These are phyloP conservation scores for Kodamaea kaohsiungensis DNA, from an alignment of 805 yeast species.

Conservation along the genomic window DNA sequence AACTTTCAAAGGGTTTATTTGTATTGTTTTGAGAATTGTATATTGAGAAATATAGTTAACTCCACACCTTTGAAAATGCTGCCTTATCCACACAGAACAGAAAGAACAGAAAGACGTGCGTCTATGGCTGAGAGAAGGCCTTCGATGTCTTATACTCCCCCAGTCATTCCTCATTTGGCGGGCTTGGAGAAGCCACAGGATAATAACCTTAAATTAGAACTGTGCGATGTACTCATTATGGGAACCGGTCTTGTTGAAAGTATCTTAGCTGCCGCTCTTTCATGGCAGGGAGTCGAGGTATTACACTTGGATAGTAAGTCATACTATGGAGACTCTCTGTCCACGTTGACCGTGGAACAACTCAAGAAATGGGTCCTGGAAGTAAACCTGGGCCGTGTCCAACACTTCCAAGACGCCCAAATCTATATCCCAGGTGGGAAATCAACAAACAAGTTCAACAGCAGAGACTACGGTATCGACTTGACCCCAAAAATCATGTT, in stretches of 20 bases:
- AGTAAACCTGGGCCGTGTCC: constrained; percentile 52
- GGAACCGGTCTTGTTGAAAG: constrained; percentile 93
- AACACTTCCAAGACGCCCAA: constrained; percentile 67
- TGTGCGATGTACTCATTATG: constrained; percentile 82
- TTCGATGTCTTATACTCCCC: constrained; percentile 44
- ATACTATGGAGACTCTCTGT: constrained; percentile 86
- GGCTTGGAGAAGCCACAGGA: constrained; percentile 74
- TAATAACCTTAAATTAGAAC: constrained; percentile 61
- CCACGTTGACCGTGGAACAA: constrained; percentile 87
- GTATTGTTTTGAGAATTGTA: no score
- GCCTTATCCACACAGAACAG: constrained; percentile 17
- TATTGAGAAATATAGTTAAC: not conserved
- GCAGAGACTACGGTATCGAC: constrained; percentile 85
- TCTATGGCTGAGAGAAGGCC: constrained; percentile 72
- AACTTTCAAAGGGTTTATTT: no score
- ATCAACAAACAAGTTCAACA: constrained; percentile 52
- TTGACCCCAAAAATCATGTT: constrained; percentile 84
- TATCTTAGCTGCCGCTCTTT: constrained; percentile 86
- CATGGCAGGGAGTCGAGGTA: constrained; percentile 98
- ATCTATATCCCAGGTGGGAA: constrained; percentile 68
- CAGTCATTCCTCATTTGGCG: constrained; percentile 67
- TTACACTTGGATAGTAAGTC: constrained; percentile 83
- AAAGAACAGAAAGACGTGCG: constrained; percentile 50
- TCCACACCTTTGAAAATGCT: constrained; percentile 1
- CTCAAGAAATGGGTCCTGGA: constrained; percentile 77